Conservation (phyloP, 768 basidiomycete species). For the Crepidotus variabilis region DNA sequence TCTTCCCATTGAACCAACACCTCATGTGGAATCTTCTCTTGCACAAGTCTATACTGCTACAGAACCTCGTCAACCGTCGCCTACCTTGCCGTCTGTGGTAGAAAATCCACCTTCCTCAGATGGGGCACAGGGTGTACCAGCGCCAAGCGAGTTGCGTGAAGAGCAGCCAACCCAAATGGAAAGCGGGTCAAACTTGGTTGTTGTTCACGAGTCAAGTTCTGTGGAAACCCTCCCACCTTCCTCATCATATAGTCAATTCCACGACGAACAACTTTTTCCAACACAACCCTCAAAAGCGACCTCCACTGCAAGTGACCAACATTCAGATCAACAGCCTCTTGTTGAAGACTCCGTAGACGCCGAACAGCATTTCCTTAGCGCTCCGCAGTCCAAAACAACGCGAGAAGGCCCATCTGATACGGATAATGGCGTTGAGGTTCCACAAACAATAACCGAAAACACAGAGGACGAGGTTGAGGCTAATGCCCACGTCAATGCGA, state of each 20-base stretch:
- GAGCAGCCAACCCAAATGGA: no score
- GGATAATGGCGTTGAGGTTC: neutral
- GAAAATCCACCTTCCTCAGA: neutral
- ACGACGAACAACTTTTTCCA: neutral
- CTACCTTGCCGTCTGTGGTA: neutral
- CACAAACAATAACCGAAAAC: neutral
- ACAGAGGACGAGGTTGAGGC: conserved; percentile 3
- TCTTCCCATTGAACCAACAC: neutral
- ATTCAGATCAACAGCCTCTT: no score
- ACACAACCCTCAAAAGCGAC: neutral
- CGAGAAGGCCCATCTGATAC: neutral
- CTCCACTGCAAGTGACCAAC: neutral
- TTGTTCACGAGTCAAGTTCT: neutral
- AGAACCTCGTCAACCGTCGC: neutral
- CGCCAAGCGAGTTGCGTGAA: no score
- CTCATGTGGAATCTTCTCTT: neutral
- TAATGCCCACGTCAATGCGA: conserved; percentile 4
- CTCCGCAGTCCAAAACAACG: neutral
- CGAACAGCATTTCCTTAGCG: neutral
- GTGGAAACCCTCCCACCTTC: neutral
- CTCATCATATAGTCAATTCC: neutral
- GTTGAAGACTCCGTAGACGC: neutral
- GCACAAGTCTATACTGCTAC: neutral
- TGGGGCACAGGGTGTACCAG: neutral
- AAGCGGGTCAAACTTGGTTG: neutral